Evolutionary conservation across 1,284 basidiomycete genomes (phyloP), one percentile per base, ranked within the genome.

Genomic region (Somion occarium): DNA sequence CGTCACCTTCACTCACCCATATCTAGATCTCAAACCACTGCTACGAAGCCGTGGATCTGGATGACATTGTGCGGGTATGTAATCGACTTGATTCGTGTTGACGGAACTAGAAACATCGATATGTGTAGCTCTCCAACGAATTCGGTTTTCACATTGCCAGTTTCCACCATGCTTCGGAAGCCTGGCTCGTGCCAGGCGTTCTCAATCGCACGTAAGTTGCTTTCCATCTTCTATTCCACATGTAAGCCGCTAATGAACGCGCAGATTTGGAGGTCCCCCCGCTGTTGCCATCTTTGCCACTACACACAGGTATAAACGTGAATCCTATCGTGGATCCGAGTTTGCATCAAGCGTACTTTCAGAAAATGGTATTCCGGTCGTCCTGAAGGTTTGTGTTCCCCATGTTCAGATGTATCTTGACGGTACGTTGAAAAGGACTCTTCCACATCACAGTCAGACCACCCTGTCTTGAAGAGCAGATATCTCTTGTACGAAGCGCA

Each of bases 101-200:
- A 7, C 9, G 1, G 15, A 34, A 34, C 30, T 34, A 34, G 7
- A 34, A 34, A 30, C 26, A 38, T 23, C 34, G 18, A 30, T 34
- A 19, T 20, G 39, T 9, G 15, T 15, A 85, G 83, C 65, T 87
- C n/a, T 78, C 82, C 30, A 82, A 85, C 57, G 85, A 88, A 66
- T 96, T 93, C 76, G 73, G 84, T 58, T 91, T 93, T 67, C 82
- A 83, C 3, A 77, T 92, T 52, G 83, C 88, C 1, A 83, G 85
- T 0, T 85, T 95, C 67, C 93, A 95, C 64, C 91, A 94, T 61
- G 91, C 93, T 0, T 83, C 84, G 54, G 90, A 93, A 61, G 83
- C 91, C 1, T 95, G 90, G 65, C 78, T 95, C 15, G 85, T 93
- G 20, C 89, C 91, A 1, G 83, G 83, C 37, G 66, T 91, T 2